Evolutionary conservation across 345 rosid species (phyloP).

Genomic region (Salix udensis): DNA sequence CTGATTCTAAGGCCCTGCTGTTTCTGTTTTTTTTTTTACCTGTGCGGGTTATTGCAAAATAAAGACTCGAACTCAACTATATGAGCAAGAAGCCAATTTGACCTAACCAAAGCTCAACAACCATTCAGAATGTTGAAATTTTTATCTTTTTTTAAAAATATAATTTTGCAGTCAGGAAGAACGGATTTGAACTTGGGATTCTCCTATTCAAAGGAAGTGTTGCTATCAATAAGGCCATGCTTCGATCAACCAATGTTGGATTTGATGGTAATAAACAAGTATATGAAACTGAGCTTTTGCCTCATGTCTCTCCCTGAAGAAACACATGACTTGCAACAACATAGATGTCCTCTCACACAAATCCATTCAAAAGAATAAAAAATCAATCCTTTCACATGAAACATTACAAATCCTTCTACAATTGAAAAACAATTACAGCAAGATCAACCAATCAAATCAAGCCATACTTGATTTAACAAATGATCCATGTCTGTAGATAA

Average conservation of each 20-base stretch:
- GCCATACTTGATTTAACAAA: slow-evolving; percentile 8
- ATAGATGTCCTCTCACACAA: not conserved
- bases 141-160: not conserved
- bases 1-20: too few relatives aligned
- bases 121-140: not conserved
- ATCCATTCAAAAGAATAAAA: not conserved
- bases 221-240: not conserved
- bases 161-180: not conserved
- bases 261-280: not conserved
- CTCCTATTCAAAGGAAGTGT: not conserved
- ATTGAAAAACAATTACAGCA: not conserved
- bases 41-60: not conserved
- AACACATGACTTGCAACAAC: not conserved
- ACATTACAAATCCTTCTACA: not conserved
- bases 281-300: not conserved
- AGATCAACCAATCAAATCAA: not conserved
- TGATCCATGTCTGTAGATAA: not conserved
- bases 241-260: not conserved
- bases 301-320: not conserved
- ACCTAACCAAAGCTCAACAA: not conserved
- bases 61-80: not conserved
- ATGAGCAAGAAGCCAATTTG: not conserved
- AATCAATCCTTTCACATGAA: not conserved
- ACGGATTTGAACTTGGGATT: not conserved
- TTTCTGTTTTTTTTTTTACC: not conserved